These are phyloP conservation scores for Tuber borchii DNA, from an alignment of 495 filamentous ascomycete genomes.

Conservation along the genomic window DNA sequence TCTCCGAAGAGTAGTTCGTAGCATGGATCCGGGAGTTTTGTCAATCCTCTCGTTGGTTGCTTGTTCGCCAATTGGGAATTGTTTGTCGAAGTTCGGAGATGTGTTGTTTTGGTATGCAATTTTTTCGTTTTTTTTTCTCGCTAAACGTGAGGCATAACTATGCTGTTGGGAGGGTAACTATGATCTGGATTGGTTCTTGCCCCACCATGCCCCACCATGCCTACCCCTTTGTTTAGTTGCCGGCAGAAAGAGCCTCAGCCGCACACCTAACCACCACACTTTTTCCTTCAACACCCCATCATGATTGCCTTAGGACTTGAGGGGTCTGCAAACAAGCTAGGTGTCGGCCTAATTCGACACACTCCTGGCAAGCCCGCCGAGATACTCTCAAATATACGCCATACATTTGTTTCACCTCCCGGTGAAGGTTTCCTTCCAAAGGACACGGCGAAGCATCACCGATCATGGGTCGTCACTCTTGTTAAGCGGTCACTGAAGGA, in stretches of 20 bases:
- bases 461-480: conserved; percentile 71
- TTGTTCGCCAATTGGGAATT: not conserved
- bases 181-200: not conserved
- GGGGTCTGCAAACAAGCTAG: conserved; percentile 95
- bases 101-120: not conserved
- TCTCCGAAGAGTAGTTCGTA: conserved; percentile 39
- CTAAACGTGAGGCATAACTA: not conserved
- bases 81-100: not conserved
- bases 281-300: conserved; percentile 22
- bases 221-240: not conserved
- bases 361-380: conserved; percentile 55
- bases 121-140: not conserved
- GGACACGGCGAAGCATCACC: conserved; percentile 89
- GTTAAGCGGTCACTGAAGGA: conserved; percentile 68
- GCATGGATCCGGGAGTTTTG: conserved; percentile 29
- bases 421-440: conserved; percentile 94
- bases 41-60: not conserved
- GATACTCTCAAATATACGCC: conserved; percentile 87
- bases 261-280: conserved; percentile 3
- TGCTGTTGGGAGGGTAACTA: not conserved
- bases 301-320: conserved; percentile 91
- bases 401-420: conserved; percentile 87
- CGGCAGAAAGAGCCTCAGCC: not conserved
- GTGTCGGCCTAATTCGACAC: conserved; percentile 87
- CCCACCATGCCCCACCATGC: not conserved